These are phyloP conservation scores for Magnolia sinica DNA, from an alignment of 164 flowering plant species.

Conservation along the genomic window DNA sequence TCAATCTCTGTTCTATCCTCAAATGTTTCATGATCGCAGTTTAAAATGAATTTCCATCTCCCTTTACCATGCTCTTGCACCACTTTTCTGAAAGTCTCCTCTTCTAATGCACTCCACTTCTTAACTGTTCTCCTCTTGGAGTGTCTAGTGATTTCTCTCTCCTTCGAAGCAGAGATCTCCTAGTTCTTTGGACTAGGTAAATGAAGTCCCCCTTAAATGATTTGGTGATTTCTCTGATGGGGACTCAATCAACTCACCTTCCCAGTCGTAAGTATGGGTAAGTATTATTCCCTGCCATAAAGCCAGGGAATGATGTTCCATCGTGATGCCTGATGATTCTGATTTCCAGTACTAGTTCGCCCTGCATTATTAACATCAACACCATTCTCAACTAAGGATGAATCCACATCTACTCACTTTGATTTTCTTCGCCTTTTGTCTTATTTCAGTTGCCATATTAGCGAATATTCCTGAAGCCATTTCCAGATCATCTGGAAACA, in stretches of 20 bases:
- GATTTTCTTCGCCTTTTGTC: conserved; percentile 16
- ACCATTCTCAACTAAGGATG: conserved; percentile 6
- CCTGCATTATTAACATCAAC: conserved; percentile 14
- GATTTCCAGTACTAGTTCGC: conserved; percentile 4
- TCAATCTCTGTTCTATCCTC: conserved; percentile 68
- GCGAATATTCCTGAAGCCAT: conserved; percentile 30
- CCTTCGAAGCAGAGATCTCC: conserved; percentile 47
- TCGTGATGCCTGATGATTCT: background rate
- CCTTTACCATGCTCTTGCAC: conserved; percentile 67
- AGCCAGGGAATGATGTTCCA: conserved; percentile 25
- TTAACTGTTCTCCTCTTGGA: conserved; percentile 39
- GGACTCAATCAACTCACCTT: conserved; percentile 37
- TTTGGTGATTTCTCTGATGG: conserved; percentile 26
- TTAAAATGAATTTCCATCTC: conserved; percentile 59
- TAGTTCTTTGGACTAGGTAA: conserved; percentile 39
- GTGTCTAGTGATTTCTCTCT: conserved; percentile 18
- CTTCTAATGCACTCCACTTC: conserved; percentile 64
- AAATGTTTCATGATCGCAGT: conserved; percentile 35
- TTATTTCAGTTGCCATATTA: conserved; percentile 3
- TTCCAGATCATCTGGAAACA: conserved; percentile 59
- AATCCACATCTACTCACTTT: conserved; percentile 10
- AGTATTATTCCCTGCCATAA: conserved; percentile 52
- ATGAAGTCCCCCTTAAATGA: conserved; percentile 18
- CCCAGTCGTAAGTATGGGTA: conserved; percentile 59
- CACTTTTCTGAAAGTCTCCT: conserved; percentile 60